Evolutionary conservation across 2,329 filamentous ascomycete genomes (phyloP).

Genomic region (Xenoacremonium recifei): DNA sequence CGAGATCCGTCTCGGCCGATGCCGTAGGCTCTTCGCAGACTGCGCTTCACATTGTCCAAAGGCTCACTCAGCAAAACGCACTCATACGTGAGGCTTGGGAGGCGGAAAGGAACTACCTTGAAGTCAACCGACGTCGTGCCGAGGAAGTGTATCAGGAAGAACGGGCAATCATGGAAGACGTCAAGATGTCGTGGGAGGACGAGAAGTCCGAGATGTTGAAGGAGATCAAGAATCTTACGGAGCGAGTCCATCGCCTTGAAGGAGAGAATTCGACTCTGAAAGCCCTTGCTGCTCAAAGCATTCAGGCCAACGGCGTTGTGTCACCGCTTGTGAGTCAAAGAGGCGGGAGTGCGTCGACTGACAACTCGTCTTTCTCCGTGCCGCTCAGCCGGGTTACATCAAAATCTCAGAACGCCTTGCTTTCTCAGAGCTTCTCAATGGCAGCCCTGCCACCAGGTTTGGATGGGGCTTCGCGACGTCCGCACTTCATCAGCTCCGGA

Average conservation of each 20-base stretch:
- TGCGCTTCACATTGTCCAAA: constrained; percentile 36
- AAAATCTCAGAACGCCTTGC: constrained; percentile 14
- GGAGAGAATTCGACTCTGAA: constrained; percentile 35
- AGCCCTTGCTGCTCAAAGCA: constrained; percentile 27
- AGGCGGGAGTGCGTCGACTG: constrained; percentile 22
- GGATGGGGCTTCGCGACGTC: constrained; percentile 33
- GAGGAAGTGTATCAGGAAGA: constrained; percentile 58
- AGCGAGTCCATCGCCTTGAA: constrained; percentile 35
- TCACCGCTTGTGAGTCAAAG: constrained; percentile 29
- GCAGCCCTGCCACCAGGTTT: constrained; percentile 31
- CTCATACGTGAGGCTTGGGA: constrained; percentile 50
- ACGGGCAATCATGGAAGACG: constrained; percentile 51
- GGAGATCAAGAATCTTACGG: constrained; percentile 41
- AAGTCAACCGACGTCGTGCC: constrained; percentile 51
- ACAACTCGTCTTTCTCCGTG: constrained; percentile 21
- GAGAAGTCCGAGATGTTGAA: constrained; percentile 42
- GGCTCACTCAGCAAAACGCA: constrained; percentile 41
- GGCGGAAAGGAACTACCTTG: constrained; percentile 51
- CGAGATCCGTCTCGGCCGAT: constrained; percentile 29
- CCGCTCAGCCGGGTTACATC: constrained; percentile 16
- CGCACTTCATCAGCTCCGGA: constrained; percentile 29
- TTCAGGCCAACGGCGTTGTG: constrained; percentile 28
- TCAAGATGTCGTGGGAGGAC: constrained; percentile 44
- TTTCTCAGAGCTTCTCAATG: constrained; percentile 16
- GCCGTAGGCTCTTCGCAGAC: constrained; percentile 29